Evolutionary conservation across 108 stramenopile genomes (phyloP).

Genomic region (Skeletonema potamos): DNA sequence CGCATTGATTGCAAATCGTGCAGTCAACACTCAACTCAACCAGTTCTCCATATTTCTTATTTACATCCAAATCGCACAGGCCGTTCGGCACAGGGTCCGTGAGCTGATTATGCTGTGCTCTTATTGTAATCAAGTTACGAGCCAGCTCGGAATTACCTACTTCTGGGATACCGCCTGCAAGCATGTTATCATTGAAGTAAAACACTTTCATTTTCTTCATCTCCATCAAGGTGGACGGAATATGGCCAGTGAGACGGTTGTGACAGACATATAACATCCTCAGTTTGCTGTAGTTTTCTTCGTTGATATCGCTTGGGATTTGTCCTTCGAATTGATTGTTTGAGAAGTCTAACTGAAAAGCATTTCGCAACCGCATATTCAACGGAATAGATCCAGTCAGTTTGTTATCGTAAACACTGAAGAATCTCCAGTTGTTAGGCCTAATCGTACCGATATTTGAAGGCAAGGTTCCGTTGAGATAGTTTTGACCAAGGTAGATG

Average conservation of each 20-base stretch:
- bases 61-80: constrained; percentile 44
- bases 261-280: constrained; percentile 68
- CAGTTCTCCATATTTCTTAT: constrained; percentile 32
- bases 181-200: constrained; percentile 44
- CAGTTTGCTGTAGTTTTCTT: constrained; percentile 50
- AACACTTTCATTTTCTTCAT: constrained; percentile 38
- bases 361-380: constrained; percentile 30
- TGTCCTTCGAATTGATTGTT: constrained; percentile 36
- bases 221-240: constrained; percentile 59
- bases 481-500: constrained; percentile 49
- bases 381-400: constrained; percentile 64
- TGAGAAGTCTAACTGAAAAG: constrained; percentile 44
- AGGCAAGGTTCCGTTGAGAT: constrained; percentile 33
- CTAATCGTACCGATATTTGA: constrained; percentile 26
- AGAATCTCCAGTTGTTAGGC: constrained; percentile 29
- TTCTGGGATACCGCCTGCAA: constrained; percentile 36
- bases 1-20: constrained; percentile 36
- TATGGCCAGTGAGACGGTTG: constrained; percentile 63
- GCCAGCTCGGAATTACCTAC: constrained; percentile 24
- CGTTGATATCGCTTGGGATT: constrained; percentile 43
- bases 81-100: constrained; percentile 22
- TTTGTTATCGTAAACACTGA: constrained; percentile 65
- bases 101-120: constrained; percentile 53
- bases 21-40: constrained; percentile 48
- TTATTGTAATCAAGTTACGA: constrained; percentile 39